Evolutionary conservation across 495 filamentous ascomycete species (phyloP), one percentile per base, ranked within the genome.

Genomic region (Penicillium taxi): DNA sequence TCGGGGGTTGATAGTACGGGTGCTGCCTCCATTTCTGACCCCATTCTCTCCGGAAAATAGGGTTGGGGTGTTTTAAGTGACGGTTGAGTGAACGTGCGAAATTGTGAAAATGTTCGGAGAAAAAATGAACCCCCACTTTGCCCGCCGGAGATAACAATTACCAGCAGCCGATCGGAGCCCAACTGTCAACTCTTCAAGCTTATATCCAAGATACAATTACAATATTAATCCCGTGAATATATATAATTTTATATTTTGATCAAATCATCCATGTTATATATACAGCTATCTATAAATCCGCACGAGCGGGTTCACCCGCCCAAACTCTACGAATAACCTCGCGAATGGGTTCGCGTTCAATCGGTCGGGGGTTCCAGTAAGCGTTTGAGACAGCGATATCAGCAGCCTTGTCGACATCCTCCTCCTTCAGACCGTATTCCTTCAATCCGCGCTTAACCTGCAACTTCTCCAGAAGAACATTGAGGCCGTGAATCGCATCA

Each of bases 1-100:
- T 87, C 88, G 14, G 88, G 84, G 2, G 91, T 96, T 0, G 89
- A 96, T 28, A 98, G 78, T 2, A 84, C 77, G 1, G 89, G 90
- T 2, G 89, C 64, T 37, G 64, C 52, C 45, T 58, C 56, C 56
- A 67, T 61, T 48, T 58, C 56, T 13, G 57, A 34, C 8, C 42
- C 48, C 60, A 62, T 65, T 12, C 4, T 9, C 5, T 5, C 2
- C 6, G 42, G 22, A 38, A 24, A 12, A 21, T 12, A 11, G 22
- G 27, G 9, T 27, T 39, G 37, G 20, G 30, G 29, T 32, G 15
- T 29, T 48, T 41, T 23, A 27, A 21, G 21, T 33, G 31, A 31
- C 25, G 42, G n/a, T 19, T 20, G 35, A 29, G 25, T 15, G 21
- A 29, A 37, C 15, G 26, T 16, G 26, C 13, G 16, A 29, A 40